Percentiles rank a stretch among this genome's conserved stretches.
These are phyloP conservation scores for Aspergillus costaricaensis DNA, from an alignment of 2,329 filamentous ascomycete species.

Conservation along the genomic window DNA sequence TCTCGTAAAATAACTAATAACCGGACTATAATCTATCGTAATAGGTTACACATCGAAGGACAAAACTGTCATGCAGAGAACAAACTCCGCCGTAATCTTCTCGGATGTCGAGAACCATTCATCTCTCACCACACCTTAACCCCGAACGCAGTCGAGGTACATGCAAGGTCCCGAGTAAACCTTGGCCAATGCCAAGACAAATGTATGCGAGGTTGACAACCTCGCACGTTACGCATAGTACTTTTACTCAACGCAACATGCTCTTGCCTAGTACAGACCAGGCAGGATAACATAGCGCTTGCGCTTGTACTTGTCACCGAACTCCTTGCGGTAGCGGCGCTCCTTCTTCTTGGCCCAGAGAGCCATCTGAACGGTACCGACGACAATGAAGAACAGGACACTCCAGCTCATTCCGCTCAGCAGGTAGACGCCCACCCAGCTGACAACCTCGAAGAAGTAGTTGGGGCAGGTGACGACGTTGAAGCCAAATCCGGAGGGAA, in stretches of 20 bases:
- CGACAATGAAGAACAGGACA: constrained; percentile 72
- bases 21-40: neutral
- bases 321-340: constrained; percentile 82
- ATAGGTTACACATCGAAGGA: constrained; percentile 6
- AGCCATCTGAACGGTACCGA: constrained; percentile 78
- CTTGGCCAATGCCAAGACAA: neutral
- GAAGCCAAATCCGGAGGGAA: constrained; percentile 84
- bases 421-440: constrained; percentile 81
- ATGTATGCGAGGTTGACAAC: neutral
- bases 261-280: constrained; percentile 63
- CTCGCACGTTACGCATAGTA: neutral
- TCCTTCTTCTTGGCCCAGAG: constrained; percentile 92
- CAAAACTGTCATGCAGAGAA: neutral
- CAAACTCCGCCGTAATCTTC: neutral
- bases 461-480: constrained; percentile 90
- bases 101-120: neutral
- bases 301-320: constrained; percentile 91
- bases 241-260: no score
- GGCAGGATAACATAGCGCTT: constrained; percentile 86
- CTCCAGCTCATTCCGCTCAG: constrained; percentile 74
- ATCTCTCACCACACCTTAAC: neutral
- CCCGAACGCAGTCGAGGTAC: neutral
- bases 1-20: neutral
- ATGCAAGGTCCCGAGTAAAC: neutral
- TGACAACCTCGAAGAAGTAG: constrained; percentile 88